Conservation (phyloP, 2,329 filamentous ascomycete species). For the Hypoxylon sp. region DNA sequence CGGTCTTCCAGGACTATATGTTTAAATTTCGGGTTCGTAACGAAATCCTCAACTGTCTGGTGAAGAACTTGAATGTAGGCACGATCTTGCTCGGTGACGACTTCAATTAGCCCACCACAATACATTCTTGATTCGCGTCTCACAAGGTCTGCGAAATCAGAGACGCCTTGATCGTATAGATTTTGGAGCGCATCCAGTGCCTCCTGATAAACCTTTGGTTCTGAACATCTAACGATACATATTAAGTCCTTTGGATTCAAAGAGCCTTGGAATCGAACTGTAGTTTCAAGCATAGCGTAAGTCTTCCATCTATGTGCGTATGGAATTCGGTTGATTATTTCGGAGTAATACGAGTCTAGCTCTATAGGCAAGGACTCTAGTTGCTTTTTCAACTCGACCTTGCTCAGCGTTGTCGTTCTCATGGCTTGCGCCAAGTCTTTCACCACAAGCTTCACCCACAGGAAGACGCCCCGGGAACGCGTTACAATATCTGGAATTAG, state of each 20-base stretch:
- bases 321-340: constrained; percentile 10
- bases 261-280: neutral
- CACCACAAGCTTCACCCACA: constrained; percentile 39
- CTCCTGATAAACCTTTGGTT: constrained; percentile 10
- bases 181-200: neutral
- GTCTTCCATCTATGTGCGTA: constrained; percentile 7
- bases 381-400: neutral
- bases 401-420: neutral
- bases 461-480: constrained; percentile 32
- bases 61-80: constrained; percentile 38
- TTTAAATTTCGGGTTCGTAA: constrained; percentile 31
- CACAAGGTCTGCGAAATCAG: neutral
- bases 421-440: constrained; percentile 17
- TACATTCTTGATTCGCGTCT: constrained; percentile 11
- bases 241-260: neutral
- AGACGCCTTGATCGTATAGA: neutral
- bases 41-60: constrained; percentile 41
- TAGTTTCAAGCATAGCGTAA: constrained; percentile 6
- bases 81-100: neutral
- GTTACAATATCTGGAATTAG: constrained; percentile 24
- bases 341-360: constrained; percentile 1
- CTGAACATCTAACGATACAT: constrained; percentile 18
- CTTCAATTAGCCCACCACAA: constrained; percentile 32
- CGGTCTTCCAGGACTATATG: constrained; percentile 19
- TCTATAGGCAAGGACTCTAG: constrained; percentile 7